Base-by-base conservation (phyloP, 2,329 filamentous ascomycete genomes). In the Cryoendolithus antarcticus region DNA sequence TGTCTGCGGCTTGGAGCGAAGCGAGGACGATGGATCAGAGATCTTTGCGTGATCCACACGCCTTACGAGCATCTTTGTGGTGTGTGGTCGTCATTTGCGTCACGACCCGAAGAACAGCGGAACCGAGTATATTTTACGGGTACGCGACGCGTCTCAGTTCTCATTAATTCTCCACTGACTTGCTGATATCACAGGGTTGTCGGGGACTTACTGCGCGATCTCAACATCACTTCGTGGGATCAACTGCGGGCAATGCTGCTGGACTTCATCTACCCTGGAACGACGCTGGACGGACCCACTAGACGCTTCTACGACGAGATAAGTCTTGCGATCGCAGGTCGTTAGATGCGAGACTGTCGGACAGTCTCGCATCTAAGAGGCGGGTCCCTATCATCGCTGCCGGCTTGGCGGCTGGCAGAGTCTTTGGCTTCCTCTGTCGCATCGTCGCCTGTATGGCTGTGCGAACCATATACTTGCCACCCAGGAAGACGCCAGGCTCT, bases 201-300 rank as follows among this genome's bases (percentile, higher is more conserved):
- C 10, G 38, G 39, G 24, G 42, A 38, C 2, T 32, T 58, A 32
- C 46, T 56, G 35, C 45, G 48, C 21, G 48, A 56, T 37, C 37
- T 57, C 28, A 49, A 56, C 35, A 40, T 58, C 11, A 41, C 38
- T 13, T 48, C 49, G 6, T 58, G 55, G 55, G 52, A 53, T 30
- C 48, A 56, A 32, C 53, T 58, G 5, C 49, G 55, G 10, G 50
- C 47, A 7, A 50, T 58, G 6, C 32, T 58, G 32, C 43, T 56
- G 9, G 53, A 54, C 13, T 58, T 58, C 44, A 57, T 57, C 27
- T 58, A 56, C 36, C 55, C 55, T 6, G 54, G 50, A 31, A 56
- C 51, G 39, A 54, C 54, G 35, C 43, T 58, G 34, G 55, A 58
- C 34, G 49, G 49, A 34, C 51, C 52, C 6, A 55, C 54, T 48